Percentiles rank a stretch among this genome's conserved stretches.
Conservation (phyloP, 805 yeast genomes). For the Danielia oregonensis region DNA sequence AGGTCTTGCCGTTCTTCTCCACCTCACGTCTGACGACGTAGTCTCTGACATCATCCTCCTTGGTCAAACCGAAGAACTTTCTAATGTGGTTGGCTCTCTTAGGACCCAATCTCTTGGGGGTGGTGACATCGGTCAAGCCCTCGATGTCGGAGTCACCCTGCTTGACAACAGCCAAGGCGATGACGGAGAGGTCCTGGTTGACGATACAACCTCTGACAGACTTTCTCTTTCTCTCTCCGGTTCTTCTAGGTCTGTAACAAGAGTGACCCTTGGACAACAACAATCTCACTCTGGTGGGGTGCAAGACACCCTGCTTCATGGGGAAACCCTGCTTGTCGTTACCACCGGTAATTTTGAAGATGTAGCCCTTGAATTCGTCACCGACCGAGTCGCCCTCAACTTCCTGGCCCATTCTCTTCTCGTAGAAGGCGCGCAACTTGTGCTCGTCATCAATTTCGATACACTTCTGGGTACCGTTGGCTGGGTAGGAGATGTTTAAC, state of each 20-base stretch:
- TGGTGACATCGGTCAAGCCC: constrained; percentile 91
- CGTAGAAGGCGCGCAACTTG: constrained; percentile 97
- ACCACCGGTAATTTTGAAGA: constrained; percentile 99
- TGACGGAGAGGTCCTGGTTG: constrained; percentile 93
- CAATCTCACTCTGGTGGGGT: constrained; percentile 98
- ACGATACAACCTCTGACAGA: constrained; percentile 99
- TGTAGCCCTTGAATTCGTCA: constrained; percentile 99
- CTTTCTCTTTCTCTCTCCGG: constrained; percentile 99
- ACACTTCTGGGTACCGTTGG: constrained; percentile 99
- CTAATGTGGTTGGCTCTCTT: constrained; percentile 99
- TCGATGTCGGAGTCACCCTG: constrained; percentile 95
- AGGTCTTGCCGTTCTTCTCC: constrained; percentile 95
- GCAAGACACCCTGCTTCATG: constrained; percentile 99
- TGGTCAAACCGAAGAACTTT: constrained; percentile 97
- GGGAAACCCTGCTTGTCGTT: constrained; percentile 99
- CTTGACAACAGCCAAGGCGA: constrained; percentile 90
- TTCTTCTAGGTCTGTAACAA: constrained; percentile 99
- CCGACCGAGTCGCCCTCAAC: constrained; percentile 98
- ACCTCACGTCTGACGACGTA: constrained; percentile 98
- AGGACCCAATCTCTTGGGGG: constrained; percentile 99
- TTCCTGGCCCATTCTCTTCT: constrained; percentile 99
- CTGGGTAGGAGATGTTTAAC: constrained; percentile 99
- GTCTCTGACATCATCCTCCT: constrained; percentile 79
- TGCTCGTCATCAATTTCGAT: constrained; percentile 98
- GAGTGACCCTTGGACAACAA: constrained; percentile 91